Evolutionary conservation across 1,284 basidiomycete species (phyloP).

Genomic region (Trichosporon ovoides): DNA sequence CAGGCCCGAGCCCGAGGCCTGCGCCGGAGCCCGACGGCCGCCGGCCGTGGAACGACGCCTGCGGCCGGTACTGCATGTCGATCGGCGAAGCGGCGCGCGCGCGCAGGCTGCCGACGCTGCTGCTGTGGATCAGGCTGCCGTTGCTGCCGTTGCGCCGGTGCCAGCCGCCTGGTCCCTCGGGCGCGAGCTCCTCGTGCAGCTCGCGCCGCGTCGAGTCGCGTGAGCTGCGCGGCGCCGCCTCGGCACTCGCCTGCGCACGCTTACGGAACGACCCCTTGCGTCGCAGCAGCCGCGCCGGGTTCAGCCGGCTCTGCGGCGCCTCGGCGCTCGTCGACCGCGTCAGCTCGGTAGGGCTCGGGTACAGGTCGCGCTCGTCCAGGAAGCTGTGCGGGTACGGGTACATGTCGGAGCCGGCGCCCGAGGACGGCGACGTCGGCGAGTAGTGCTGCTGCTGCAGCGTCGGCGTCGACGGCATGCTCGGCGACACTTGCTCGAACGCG

Average conservation of each 20-base stretch:
- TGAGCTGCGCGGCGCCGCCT: background rate
- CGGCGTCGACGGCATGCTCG: background rate
- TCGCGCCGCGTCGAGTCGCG: background rate
- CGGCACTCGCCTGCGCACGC: background rate
- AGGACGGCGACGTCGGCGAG: background rate
- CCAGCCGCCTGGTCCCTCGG: background rate
- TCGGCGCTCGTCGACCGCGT: conserved; percentile 1
- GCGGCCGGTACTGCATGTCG: background rate
- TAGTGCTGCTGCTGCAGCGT: background rate
- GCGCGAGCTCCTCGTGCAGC: background rate
- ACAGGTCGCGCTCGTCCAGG: background rate
- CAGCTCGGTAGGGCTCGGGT: background rate
- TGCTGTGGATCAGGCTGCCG: background rate
- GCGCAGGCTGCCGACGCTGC: background rate
- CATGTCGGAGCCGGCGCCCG: background rate
- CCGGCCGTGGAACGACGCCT: background rate
- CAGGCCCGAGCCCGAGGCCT: background rate
- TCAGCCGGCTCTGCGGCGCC: conserved; percentile 10
- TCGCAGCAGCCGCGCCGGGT: conserved; percentile 13
- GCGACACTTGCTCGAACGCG: background rate
- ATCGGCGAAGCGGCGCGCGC: background rate
- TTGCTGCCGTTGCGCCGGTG: background rate
- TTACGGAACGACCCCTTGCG: conserved; percentile 10
- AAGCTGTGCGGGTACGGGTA: background rate
- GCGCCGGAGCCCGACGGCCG: background rate